Conservation (phyloP, 2,329 filamentous ascomycete species). For the Endoconidiophora polonica region DNA sequence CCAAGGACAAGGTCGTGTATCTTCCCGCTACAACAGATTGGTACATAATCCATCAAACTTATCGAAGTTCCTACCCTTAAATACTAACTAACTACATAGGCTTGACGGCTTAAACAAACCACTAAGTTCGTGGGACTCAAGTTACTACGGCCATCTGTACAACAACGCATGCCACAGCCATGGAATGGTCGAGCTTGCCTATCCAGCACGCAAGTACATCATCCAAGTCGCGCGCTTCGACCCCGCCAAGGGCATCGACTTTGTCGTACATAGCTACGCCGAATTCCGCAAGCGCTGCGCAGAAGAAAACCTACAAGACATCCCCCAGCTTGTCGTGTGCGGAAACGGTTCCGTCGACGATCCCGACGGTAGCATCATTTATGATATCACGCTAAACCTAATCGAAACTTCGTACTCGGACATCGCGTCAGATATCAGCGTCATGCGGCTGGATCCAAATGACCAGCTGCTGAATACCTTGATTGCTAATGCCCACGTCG, state of each 20-base stretch:
- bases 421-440: conserved; percentile 47
- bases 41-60: conserved; percentile 22
- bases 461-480: conserved; percentile 68
- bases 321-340: conserved; percentile 59
- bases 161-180: conserved; percentile 42
- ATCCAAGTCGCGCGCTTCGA: conserved; percentile 71
- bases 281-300: conserved; percentile 49
- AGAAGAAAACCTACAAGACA: conserved; percentile 30
- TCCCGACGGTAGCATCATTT: conserved; percentile 56
- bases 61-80: not conserved
- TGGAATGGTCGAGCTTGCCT: conserved; percentile 42
- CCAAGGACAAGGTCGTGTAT: conserved; percentile 50
- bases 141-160: conserved; percentile 62
- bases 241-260: conserved; percentile 65
- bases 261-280: conserved; percentile 59
- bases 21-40: conserved; percentile 71
- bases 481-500: conserved; percentile 54
- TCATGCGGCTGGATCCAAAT: conserved; percentile 61
- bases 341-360: conserved; percentile 72
- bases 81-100: conserved; percentile 15
- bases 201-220: conserved; percentile 51
- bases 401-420: conserved; percentile 47
- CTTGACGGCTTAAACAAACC: conserved; percentile 67
- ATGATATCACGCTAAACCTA: conserved; percentile 52
- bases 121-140: conserved; percentile 50